Evolutionary conservation across 2,329 filamentous ascomycete species (phyloP).

Genomic region (Penicillium sp.): DNA sequence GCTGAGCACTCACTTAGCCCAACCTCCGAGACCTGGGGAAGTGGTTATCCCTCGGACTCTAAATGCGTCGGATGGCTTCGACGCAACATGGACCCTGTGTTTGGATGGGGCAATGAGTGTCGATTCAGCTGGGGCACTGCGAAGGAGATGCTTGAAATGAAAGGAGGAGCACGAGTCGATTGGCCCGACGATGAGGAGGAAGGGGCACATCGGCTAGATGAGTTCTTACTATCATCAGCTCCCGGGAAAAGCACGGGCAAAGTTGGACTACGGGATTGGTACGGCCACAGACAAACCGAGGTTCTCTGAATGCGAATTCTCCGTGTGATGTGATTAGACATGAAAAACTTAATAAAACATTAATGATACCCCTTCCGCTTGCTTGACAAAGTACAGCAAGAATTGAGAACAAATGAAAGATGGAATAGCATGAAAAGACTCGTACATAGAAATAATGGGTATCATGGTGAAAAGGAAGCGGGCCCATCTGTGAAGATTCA

Average conservation of each 20-base stretch:
- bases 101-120: slow-evolving; percentile 92
- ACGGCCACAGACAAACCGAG: slow-evolving; percentile 66
- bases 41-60: slow-evolving; percentile 86
- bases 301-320: slow-evolving; percentile 56
- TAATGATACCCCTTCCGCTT: slow-evolving; percentile 25
- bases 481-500: slow-evolving; percentile 18
- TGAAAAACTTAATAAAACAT: slow-evolving; percentile 20
- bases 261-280: slow-evolving; percentile 80
- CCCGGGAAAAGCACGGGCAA: slow-evolving; percentile 47
- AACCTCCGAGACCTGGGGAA: slow-evolving; percentile 67
- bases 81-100: slow-evolving; percentile 83
- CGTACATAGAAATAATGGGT: slow-evolving; percentile 15
- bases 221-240: slow-evolving; percentile 62
- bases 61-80: slow-evolving; percentile 79
- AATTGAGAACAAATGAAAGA: slow-evolving; percentile 15
- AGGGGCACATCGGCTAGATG: slow-evolving; percentile 64
- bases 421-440: slow-evolving; percentile 6
- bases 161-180: slow-evolving; percentile 69
- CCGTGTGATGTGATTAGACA: slow-evolving; percentile 11
- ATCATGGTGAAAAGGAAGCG: slow-evolving; percentile 16
- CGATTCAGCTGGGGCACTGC: slow-evolving; percentile 94
- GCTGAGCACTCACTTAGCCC: slow-evolving; percentile 26
- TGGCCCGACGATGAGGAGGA: slow-evolving; percentile 77
- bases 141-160: slow-evolving; percentile 86
- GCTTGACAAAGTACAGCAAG: slow-evolving; percentile 6